Evolutionary conservation across 163 green algal genomes (phyloP).

Genomic region (Coccomyxa subellipsoidea): DNA sequence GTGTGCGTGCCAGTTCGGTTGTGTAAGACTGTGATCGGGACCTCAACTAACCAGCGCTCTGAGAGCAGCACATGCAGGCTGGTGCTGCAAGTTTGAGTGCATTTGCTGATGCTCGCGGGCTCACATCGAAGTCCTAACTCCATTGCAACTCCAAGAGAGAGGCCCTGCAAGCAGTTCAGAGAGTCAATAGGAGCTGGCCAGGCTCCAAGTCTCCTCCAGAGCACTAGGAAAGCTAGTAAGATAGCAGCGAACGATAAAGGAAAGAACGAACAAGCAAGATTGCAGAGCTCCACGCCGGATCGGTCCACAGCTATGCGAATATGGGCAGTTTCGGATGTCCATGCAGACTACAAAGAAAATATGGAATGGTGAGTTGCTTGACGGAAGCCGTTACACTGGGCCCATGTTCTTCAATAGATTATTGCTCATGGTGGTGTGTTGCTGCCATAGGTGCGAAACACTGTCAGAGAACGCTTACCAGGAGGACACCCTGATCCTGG

Average conservation of each 20-base stretch:
- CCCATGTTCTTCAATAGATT: no score
- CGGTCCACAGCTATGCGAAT: background rate
- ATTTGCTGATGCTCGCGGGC: background rate
- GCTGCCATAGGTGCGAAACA: constrained; percentile 13
- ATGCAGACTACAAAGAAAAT: constrained; percentile 1
- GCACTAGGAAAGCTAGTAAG: background rate
- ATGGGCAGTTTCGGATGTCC: constrained; percentile 4
- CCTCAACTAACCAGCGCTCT: no score
- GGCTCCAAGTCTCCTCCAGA: background rate
- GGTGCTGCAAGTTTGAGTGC: background rate
- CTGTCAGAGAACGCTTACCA: constrained; percentile 8
- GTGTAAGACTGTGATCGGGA: no score
- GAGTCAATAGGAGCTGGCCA: background rate
- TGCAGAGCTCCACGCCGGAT: background rate
- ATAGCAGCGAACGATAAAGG: background rate
- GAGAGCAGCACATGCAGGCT: no score
- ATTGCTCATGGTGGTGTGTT: no score
- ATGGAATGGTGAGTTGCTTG: background rate
- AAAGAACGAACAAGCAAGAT: background rate
- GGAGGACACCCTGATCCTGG: constrained; percentile 41
- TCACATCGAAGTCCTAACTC: background rate
- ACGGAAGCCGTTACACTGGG: background rate
- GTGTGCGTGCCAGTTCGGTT: no score
- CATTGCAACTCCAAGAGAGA: background rate
- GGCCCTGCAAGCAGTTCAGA: background rate